Evolutionary conservation across 2,329 filamentous ascomycete species (phyloP).

Genomic region (Curvularia eragrostidis): DNA sequence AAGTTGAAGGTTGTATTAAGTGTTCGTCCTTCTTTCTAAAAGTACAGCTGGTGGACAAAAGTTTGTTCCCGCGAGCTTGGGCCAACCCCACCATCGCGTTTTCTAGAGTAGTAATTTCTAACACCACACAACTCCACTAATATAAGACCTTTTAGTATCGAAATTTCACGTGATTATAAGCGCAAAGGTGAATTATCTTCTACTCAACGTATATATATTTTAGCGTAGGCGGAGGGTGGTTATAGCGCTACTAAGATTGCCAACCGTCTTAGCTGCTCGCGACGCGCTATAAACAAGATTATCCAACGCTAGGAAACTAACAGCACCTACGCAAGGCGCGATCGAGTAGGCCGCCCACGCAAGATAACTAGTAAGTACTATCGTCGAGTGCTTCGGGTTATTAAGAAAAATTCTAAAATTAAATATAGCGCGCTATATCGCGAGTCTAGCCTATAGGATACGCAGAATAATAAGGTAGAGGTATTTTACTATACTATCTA

Average conservation of each 20-base stretch:
- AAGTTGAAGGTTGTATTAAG: too few relatives aligned
- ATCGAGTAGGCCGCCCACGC: background rate
- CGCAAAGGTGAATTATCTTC: background rate
- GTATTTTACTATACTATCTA: constrained; percentile 2
- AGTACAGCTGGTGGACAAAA: too few relatives aligned
- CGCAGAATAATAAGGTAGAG: too few relatives aligned
- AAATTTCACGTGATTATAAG: constrained; percentile 4
- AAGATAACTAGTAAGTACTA: background rate
- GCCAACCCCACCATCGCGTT: background rate
- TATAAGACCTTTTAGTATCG: background rate
- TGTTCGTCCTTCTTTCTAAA: too few relatives aligned
- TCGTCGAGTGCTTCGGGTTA: background rate
- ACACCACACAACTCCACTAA: background rate
- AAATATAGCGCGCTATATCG: background rate
- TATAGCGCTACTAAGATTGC: background rate
- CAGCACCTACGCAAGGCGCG: background rate
- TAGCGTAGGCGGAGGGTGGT: background rate
- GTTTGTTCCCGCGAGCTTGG: background rate
- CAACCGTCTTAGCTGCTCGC: background rate
- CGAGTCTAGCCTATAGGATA: background rate
- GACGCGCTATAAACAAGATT: background rate
- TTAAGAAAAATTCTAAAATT: background rate
- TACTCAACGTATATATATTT: background rate
- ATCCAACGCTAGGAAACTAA: background rate
- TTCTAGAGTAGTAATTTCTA: background rate